Base-by-base conservation (phyloP, 257 asterid genomes). In the Gardenia jasminoides region DNA sequence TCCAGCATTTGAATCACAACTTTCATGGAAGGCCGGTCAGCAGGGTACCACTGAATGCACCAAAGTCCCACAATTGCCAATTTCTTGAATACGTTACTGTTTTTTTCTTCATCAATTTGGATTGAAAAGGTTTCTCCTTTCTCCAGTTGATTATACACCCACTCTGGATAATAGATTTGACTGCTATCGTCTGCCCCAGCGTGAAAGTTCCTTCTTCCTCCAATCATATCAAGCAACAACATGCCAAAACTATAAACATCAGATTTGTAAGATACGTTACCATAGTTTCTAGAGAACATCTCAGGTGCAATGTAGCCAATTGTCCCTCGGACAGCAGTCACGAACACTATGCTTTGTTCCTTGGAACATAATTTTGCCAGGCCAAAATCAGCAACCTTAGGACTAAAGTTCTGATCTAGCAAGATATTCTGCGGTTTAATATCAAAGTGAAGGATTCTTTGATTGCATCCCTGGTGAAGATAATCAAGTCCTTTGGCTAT, bases 31-130 rank as follows among this genome's bases (percentile, higher is more conserved):
- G 98, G 98, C 81, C 96, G 79, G 58, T 88, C 97, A 0, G 82
- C 92, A 0, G 98, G 98, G 74, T 87, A 89, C 98, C 97, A 93
- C 69, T 91, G 97, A 31, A 91, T 87, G 75, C 98, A 89, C 96
- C 98, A 93, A 93, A 88, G 41, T 16, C 96, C 98, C 1, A 85
- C 93, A 12, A 93, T 87, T 74, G 91, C 90, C 10, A 91, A 81
- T 83, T 90, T 88, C 78, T 87, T 93, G 67, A 83, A 91, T 46
- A 88, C 79, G 8, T 81, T 82, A 13, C 67, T 82, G 41, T 93
- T 90, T 44, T 75, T 90, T 26, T 68, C 95, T 19, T 78, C 84
- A 58, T 87, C 97, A n/a, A 88, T 81, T 41, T 89, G 86, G 69
- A 85, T 86, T 2, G 83, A 84, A 56, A 90, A 58, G 30, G 91